Evolutionary conservation across 2,329 filamentous ascomycete species (phyloP).

Genomic region (Alternaria arborescens): DNA sequence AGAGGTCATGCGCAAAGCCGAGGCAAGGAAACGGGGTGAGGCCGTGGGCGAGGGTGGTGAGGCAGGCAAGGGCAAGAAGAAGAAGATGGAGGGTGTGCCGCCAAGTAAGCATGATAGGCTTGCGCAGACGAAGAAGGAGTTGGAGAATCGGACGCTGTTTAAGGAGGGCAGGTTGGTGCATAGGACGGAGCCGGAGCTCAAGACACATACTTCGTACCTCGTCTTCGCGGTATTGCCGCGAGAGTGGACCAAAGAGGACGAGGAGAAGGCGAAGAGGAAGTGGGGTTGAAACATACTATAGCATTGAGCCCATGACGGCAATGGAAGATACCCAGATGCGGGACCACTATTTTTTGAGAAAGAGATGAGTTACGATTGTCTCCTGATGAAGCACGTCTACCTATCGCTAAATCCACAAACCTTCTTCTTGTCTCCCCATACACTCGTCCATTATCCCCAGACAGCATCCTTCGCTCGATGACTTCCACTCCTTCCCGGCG

Average conservation of each 20-base stretch:
- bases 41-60: constrained; percentile 23
- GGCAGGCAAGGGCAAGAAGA: constrained; percentile 26
- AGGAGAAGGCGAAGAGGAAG: constrained; percentile 67
- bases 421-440: neutral
- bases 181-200: constrained; percentile 84
- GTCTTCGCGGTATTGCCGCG: constrained; percentile 90
- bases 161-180: constrained; percentile 81
- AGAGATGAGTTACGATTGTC: neutral
- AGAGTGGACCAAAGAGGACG: constrained; percentile 85
- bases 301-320: neutral
- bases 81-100: constrained; percentile 34
- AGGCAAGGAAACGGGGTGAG: constrained; percentile 45
- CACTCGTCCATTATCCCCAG: constrained; percentile 47
- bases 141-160: constrained; percentile 59
- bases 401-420: neutral
- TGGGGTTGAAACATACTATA: constrained; percentile 33
- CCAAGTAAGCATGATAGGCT: constrained; percentile 44
- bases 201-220: constrained; percentile 96
- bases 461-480: constrained; percentile 57
- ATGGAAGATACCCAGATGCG: neutral
- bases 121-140: constrained; percentile 38
- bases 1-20: constrained; percentile 55
- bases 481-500: constrained; percentile 51
- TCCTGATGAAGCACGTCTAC: neutral
- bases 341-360: neutral